These are phyloP conservation scores for Canavalia gladiata DNA, from an alignment of 306 rosid species.

Conservation along the genomic window DNA sequence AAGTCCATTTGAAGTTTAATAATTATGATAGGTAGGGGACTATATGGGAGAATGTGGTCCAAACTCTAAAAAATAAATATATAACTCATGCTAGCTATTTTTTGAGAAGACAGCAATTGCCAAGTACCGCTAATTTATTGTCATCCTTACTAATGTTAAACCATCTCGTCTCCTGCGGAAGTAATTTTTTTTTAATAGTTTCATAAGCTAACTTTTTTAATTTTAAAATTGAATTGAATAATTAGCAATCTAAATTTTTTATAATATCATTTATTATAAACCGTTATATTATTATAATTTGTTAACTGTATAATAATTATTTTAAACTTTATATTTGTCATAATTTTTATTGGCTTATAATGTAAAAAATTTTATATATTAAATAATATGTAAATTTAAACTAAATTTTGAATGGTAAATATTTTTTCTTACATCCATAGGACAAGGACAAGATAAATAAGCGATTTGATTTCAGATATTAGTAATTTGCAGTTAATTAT, in stretches of 20 bases:
- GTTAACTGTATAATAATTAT: too few species aligned
- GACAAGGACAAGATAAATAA: background rate
- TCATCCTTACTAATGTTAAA: conserved; percentile 36
- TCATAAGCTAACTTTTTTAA: background rate
- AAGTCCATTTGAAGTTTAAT: background rate
- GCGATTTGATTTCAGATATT: background rate
- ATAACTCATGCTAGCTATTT: conserved; percentile 26
- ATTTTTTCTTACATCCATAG: background rate
- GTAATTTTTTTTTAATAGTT: background rate
- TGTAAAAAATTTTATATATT: too few species aligned
- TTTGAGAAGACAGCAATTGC: conserved; percentile 46
- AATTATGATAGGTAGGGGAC: background rate
- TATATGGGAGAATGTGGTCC: conserved; percentile 46
- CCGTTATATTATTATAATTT: too few species aligned
- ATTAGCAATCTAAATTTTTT: too few species aligned
- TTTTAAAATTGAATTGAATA: background rate
- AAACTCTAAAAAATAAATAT: background rate
- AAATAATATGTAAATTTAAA: too few species aligned
- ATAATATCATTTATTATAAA: too few species aligned
- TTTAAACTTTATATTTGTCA: too few species aligned
- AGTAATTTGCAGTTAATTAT: too few species aligned
- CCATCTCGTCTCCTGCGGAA: background rate
- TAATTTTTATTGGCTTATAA: too few species aligned
- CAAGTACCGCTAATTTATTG: conserved; percentile 43
- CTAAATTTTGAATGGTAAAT: background rate